phyloP scores from a whole-genome alignment of 495 filamentous ascomycete species.

The Penicillium angulare region DNA sequence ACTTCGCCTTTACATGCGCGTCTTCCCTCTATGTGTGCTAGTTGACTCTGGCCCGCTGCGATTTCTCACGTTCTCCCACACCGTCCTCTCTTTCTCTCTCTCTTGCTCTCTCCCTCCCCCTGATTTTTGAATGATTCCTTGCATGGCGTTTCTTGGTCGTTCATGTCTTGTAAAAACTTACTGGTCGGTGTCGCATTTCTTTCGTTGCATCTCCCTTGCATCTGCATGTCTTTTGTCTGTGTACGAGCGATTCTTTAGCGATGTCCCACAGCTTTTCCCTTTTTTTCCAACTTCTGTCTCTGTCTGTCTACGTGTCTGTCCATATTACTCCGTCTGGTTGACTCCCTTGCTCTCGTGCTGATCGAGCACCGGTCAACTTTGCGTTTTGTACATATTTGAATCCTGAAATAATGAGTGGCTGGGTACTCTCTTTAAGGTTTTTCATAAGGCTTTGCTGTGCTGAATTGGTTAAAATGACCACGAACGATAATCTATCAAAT shows the following conservation, averaged over 20 bases:
- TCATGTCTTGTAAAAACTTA: constrained; percentile 13
- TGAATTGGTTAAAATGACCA: no score
- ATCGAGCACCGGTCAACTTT: no score
- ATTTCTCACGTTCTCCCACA: background rate
- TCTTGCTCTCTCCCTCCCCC: background rate
- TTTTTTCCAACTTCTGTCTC: background rate
- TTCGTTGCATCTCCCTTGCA: constrained; percentile 16
- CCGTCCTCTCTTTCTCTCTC: no score
- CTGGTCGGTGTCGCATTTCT: constrained; percentile 1
- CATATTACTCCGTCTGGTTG: background rate
- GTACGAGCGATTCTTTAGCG: constrained; percentile 24
- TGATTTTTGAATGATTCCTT: background rate
- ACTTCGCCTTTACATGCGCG: background rate
- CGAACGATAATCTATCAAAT: no score
- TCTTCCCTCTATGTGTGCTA: background rate
- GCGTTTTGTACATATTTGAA: no score
- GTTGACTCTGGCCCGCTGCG: background rate
- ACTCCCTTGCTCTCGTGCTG: background rate
- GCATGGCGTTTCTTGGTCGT: constrained; percentile 19
- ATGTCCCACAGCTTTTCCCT: constrained; percentile 9
- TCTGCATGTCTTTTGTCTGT: constrained; percentile 4
- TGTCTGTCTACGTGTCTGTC: background rate
- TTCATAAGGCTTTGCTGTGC: no score
- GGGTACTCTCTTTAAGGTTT: no score
- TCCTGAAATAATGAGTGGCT: no score